Base-by-base conservation (phyloP, 805 yeast species). In the Phaffomyces opuntiae region DNA sequence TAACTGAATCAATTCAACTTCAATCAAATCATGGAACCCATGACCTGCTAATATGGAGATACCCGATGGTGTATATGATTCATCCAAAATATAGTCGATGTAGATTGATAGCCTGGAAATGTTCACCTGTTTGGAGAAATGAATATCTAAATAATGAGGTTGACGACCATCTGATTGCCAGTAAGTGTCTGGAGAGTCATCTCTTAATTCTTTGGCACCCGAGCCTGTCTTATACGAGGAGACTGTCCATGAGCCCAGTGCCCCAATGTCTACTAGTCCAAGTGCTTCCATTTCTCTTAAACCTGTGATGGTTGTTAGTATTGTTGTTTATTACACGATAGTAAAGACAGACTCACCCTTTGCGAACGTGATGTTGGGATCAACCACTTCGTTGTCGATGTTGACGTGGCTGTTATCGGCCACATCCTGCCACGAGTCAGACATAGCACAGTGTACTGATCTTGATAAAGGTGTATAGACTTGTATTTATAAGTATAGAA, bases 121-220 rank as follows among this genome's bases (percentile, higher is more conserved):
- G 19, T 79, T 70, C 5, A 89, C 95, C 42, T 78, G 73, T 56
- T 85, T 89, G 29, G 89, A 73, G 62, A 93, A 93, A 56, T 80
- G 89, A 2, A 88, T 75, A 40, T 85, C 85, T 7, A 93, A 68
- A 26, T 68, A 70, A 65, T 93, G 99, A 0, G 98, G 99, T 54
- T 83, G 87, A 12, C 75, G 72, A 0, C 97, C 99, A 60, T 93
- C 99, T 39, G 95, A 83, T 63, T 93, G 99, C 99, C 99, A 93
- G 61, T 72, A 91, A 1, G 80, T 66, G 27, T 74, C 71, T 0
- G 91, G 85, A 5, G 80, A 72, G 54, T 83, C 89, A 43, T 86
- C 87, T 29, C 93, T 67, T 7, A 91, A 69, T 54, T 82, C 82
- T n/a, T 67, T 67, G 19, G 87, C 72, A 0, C 93, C 93, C 54